Evolutionary conservation across 2,329 filamentous ascomycete genomes (phyloP).

Genomic region (Verticillium zaregamsianum): DNA sequence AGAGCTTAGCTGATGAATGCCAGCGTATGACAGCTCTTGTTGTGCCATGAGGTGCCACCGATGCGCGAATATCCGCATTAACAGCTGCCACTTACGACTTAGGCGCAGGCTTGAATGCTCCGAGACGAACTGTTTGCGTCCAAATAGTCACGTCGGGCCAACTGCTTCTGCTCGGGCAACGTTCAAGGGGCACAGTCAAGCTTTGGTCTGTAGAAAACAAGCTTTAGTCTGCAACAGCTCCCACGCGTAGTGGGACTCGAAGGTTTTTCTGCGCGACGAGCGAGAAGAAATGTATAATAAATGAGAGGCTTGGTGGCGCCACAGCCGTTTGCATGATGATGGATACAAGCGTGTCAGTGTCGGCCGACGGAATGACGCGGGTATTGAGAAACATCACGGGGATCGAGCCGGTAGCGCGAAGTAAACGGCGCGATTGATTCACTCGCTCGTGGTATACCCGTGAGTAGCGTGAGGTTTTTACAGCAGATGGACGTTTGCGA

Average conservation of each 20-base stretch:
- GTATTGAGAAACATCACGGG: not conserved
- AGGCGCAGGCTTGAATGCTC: not conserved
- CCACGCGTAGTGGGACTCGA: not conserved
- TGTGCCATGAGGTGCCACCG: not conserved
- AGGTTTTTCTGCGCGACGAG: not conserved
- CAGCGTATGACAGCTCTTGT: not conserved
- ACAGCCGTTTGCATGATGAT: not conserved
- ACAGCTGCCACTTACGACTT: not conserved
- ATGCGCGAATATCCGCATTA: not conserved
- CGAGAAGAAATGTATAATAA: not conserved
- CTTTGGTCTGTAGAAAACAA: not conserved
- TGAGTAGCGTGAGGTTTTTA: not conserved
- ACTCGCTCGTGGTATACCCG: not conserved
- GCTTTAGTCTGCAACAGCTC: not conserved
- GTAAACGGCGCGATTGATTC: not conserved
- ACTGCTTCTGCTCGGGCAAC: not conserved
- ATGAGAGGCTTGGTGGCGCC: not conserved
- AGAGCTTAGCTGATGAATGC: not conserved
- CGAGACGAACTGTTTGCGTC: not conserved
- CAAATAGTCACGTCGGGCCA: not conserved
- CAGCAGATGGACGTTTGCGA: not conserved
- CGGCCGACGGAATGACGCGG: not conserved
- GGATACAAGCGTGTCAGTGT: not conserved
- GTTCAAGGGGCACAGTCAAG: not conserved
- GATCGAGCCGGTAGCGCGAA: not conserved